Evolutionary conservation across 1,139 yeast genomes (phyloP).

Genomic region (Sugiyamaella pinicola): DNA sequence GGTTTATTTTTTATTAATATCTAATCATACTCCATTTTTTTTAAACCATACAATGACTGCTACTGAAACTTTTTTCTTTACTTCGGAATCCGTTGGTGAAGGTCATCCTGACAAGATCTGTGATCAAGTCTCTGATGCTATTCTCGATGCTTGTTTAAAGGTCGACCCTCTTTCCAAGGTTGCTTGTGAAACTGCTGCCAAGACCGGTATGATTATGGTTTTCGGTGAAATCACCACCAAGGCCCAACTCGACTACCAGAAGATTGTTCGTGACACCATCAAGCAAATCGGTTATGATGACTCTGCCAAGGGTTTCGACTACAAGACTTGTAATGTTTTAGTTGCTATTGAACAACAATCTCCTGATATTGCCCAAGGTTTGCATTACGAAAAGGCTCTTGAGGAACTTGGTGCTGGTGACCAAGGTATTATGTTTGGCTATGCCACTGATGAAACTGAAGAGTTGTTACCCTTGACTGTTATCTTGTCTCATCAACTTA

Average conservation of each 20-base stretch:
- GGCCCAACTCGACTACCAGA: constrained; percentile 94
- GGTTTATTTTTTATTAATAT: constrained; percentile 12
- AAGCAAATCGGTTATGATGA: constrained; percentile 98
- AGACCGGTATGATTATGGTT: constrained; percentile 99
- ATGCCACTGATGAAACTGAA: constrained; percentile 98
- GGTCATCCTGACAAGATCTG: constrained; percentile 99
- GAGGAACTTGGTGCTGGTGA: constrained; percentile 99
- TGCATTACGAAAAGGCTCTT: constrained; percentile 93
- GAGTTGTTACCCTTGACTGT: constrained; percentile 96
- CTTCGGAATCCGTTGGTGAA: constrained; percentile 98
- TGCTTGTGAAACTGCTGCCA: constrained; percentile 98
- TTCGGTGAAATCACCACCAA: constrained; percentile 99
- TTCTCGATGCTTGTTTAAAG: constrained; percentile 94
- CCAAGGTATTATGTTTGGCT: constrained; percentile 99
- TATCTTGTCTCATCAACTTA: constrained; percentile 91
- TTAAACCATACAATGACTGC: constrained; percentile 39
- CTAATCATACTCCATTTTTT: constrained; percentile 15
- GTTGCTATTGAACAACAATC: constrained; percentile 99
- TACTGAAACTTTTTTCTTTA: constrained; percentile 66
- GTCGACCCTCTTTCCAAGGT: constrained; percentile 98
- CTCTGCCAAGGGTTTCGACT: constrained; percentile 96
- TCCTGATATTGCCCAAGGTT: constrained; percentile 98
- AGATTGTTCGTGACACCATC: constrained; percentile 96
- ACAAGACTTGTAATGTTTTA: constrained; percentile 97
- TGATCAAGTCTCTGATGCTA: constrained; percentile 98